A percentile compares a stretch with the other conserved stretches of the same genome.
Conservation (phyloP, 768 basidiomycete species). For the Candolleomyces eurysporus region DNA sequence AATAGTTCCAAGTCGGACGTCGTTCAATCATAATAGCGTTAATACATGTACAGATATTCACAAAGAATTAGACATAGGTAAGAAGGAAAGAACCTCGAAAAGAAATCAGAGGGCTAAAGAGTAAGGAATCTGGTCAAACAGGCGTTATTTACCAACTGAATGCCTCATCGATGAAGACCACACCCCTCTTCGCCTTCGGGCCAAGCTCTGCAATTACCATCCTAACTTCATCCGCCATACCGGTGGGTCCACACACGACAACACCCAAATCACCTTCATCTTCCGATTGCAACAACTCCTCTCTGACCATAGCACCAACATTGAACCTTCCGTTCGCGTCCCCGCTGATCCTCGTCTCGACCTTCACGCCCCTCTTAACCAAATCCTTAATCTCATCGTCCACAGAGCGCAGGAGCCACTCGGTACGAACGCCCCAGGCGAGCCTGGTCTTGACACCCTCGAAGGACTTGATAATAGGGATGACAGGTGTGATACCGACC, state of each 20-base stretch:
- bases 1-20: too few relatives aligned
- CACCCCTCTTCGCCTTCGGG: slow-evolving; percentile 9
- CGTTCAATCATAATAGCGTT: too few relatives aligned
- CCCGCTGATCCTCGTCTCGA: background rate
- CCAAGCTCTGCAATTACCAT: slow-evolving; percentile 4
- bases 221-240: slow-evolving; percentile 11
- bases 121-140: too few relatives aligned
- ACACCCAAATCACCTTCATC: slow-evolving; percentile 6
- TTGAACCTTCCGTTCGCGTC: background rate
- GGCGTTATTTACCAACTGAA: slow-evolving; percentile 7
- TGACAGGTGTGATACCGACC: slow-evolving; percentile 9
- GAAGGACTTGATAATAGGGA: slow-evolving; percentile 7
- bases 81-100: too few relatives aligned
- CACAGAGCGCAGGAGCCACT: slow-evolving; percentile 4
- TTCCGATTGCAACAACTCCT: slow-evolving; percentile 1
- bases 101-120: too few relatives aligned
- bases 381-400: background rate
- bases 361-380: background rate
- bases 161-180: slow-evolving; percentile 10
- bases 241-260: slow-evolving; percentile 10
- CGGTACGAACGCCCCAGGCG: slow-evolving; percentile 6
- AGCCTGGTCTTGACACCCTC: background rate
- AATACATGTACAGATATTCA: too few relatives aligned
- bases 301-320: background rate
- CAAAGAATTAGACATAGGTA: too few relatives aligned